Conservation (phyloP, 2,329 filamentous ascomycete species). For the Penicillium sp. region DNA sequence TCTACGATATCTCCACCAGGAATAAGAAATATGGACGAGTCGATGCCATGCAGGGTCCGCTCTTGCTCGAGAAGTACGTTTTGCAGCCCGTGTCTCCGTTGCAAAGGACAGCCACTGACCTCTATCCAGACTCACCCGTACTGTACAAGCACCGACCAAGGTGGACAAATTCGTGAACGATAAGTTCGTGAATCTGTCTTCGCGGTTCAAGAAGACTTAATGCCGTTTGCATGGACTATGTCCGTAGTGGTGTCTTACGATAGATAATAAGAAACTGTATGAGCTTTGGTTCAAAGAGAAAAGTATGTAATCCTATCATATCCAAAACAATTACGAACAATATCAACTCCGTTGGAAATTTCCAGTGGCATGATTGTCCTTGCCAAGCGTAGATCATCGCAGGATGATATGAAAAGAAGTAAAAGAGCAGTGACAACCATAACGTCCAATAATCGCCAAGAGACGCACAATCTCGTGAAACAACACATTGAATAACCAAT, state of each 20-base stretch:
- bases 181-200: constrained; percentile 67
- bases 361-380: not conserved
- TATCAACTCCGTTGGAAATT: constrained; percentile 5
- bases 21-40: constrained; percentile 94
- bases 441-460: constrained; percentile 14
- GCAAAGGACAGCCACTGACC: constrained; percentile 14
- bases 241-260: too few relatives aligned
- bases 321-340: constrained; percentile 2
- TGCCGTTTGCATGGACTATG: constrained; percentile 25
- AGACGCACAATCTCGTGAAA: constrained; percentile 12
- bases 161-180: constrained; percentile 58
- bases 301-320: constrained; percentile 1
- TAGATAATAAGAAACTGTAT: too few relatives aligned
- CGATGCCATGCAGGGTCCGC: constrained; percentile 80
- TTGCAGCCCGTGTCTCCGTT: not conserved
- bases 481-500: constrained; percentile 5
- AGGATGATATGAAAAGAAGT: constrained; percentile 3
- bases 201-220: constrained; percentile 59
- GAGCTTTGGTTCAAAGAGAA: not conserved
- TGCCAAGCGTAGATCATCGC: constrained; percentile 2
- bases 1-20: constrained; percentile 81
- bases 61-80: constrained; percentile 81
- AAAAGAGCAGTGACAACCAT: constrained; percentile 6
- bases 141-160: constrained; percentile 54
- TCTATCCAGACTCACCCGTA: constrained; percentile 55